These are phyloP conservation scores for Diplodia sapinea DNA, from an alignment of 2,329 filamentous ascomycete genomes.

Conservation along the genomic window DNA sequence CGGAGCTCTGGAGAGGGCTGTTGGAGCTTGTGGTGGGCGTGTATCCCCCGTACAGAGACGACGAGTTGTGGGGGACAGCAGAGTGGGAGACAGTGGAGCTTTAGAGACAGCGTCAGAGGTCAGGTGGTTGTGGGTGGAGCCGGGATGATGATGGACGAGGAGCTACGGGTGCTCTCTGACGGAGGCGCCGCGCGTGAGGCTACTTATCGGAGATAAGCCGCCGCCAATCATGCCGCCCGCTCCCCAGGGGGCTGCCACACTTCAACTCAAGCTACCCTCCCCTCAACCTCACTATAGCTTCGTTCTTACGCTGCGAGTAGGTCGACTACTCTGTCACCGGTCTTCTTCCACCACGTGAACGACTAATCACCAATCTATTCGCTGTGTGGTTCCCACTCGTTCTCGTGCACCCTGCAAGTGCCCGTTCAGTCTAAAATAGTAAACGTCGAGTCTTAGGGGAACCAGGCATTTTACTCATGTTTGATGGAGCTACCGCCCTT, in stretches of 20 bases:
- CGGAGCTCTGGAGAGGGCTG: neutral
- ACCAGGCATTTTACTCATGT: too few species aligned
- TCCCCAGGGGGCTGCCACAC: neutral
- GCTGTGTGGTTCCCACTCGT: too few species aligned
- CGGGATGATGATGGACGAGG: conserved; percentile 18
- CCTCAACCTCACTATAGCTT: neutral
- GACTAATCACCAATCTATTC: too few species aligned
- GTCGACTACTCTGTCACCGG: neutral
- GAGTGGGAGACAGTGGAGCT: conserved; percentile 4
- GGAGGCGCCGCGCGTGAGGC: conserved; percentile 25
- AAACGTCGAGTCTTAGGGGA: too few species aligned
- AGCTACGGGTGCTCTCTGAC: conserved; percentile 8
- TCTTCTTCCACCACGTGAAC: too few species aligned
- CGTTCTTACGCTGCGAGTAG: neutral
- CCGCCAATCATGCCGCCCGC: conserved; percentile 13
- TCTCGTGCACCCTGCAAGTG: too few species aligned
- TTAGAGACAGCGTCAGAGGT: conserved; percentile 19
- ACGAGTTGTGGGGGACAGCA: neutral
- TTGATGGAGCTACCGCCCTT: too few species aligned
- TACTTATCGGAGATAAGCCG: conserved; percentile 30
- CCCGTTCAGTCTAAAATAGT: too few species aligned
- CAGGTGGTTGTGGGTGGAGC: conserved; percentile 17
- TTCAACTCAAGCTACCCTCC: neutral
- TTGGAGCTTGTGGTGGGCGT: neutral
- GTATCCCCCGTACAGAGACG: neutral